These are phyloP conservation scores for Fusarium algeriense DNA, from an alignment of 2,329 filamentous ascomycete genomes.

Conservation along the genomic window DNA sequence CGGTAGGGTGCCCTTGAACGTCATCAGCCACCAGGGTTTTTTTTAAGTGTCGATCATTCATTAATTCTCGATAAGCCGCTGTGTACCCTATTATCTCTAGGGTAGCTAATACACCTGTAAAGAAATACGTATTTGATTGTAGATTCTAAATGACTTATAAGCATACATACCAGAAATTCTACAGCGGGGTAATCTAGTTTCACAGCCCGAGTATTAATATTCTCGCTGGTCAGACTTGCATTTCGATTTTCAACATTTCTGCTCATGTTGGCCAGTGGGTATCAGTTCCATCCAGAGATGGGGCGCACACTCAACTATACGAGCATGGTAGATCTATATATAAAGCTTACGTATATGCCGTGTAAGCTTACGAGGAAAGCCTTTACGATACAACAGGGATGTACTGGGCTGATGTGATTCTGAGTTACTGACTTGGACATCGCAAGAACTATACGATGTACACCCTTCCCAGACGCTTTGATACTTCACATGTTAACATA, in stretches of 20 bases:
- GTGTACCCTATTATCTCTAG: slow-evolving; percentile 2
- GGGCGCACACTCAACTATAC: not conserved
- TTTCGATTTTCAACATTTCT: not conserved
- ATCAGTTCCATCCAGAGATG: not conserved
- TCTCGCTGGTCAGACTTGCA: not conserved
- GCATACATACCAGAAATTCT: no score
- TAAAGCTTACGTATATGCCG: not conserved
- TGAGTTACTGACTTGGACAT: not conserved
- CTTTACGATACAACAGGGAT: not conserved
- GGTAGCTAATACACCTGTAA: slow-evolving; percentile 1
- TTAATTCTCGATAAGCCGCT: not conserved
- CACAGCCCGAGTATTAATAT: not conserved
- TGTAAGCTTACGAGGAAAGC: not conserved
- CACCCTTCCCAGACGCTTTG: not conserved
- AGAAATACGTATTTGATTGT: not conserved
- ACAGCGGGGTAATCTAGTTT: no score
- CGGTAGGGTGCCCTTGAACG: slow-evolving; percentile 20
- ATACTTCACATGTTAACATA: not conserved
- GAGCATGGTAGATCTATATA: not conserved
- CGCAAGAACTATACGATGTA: not conserved
- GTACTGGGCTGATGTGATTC: not conserved
- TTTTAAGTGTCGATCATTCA: slow-evolving; percentile 29
- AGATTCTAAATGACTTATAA: not conserved
- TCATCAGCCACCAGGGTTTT: slow-evolving; percentile 23
- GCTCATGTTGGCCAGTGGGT: not conserved